Conservation (phyloP, 2,329 filamentous ascomycete species). For the Cryphonectria radicalis region DNA sequence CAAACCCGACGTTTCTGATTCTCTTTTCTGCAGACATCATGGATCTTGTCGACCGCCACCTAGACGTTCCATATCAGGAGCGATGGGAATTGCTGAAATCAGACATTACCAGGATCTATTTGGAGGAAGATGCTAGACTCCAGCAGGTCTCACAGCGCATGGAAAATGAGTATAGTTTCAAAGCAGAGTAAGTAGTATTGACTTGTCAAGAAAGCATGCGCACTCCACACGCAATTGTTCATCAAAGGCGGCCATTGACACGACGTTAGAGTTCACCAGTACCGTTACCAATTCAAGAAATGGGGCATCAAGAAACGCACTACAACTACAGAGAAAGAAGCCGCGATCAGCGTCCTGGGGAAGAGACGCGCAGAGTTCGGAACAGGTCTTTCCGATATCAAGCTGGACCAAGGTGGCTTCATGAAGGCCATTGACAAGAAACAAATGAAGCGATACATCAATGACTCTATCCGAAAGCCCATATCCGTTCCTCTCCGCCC, state of each 20-base stretch:
- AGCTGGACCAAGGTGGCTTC: constrained; percentile 30
- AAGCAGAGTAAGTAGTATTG: constrained; percentile 5
- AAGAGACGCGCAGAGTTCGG: constrained; percentile 5
- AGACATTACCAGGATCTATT: constrained; percentile 30
- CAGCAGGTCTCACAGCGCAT: not conserved
- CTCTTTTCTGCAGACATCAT: not conserved
- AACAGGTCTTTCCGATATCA: not conserved
- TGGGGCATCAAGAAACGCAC: constrained; percentile 24
- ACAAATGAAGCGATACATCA: constrained; percentile 32
- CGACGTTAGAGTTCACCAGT: constrained; percentile 31
- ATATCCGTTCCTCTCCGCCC: not conserved
- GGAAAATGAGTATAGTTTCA: not conserved
- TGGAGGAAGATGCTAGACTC: not conserved
- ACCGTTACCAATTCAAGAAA: constrained; percentile 15
- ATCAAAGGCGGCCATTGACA: constrained; percentile 3
- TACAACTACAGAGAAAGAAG: constrained; percentile 33
- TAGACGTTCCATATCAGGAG: constrained; percentile 31
- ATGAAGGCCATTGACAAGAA: constrained; percentile 31
- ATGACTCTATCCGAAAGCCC: constrained; percentile 26
- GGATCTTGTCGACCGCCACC: not conserved
- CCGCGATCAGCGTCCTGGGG: constrained; percentile 19
- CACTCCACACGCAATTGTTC: not conserved
- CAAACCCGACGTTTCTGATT: not conserved
- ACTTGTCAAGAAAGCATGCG: not conserved
- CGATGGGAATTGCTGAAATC: constrained; percentile 33